These are phyloP conservation scores for Penicillium desertorum DNA, from an alignment of 495 filamentous ascomycete species.

Conservation along the genomic window DNA sequence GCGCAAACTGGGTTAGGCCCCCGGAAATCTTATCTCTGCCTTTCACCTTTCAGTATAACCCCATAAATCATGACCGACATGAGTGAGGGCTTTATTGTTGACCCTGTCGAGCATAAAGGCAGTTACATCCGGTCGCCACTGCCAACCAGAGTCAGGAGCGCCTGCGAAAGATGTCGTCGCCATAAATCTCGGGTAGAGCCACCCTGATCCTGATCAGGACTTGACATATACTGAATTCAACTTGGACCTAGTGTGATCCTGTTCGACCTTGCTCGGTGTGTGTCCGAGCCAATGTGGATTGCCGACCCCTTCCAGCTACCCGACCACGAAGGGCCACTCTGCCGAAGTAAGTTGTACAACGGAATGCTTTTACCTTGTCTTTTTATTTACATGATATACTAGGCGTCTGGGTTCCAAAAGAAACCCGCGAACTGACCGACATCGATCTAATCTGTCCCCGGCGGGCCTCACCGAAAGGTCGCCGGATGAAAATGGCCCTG, in stretches of 20 bases:
- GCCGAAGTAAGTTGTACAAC: constrained; percentile 11
- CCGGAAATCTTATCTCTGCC: background rate
- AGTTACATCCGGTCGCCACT: constrained; percentile 7
- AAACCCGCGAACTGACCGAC: background rate
- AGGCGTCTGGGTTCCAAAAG: background rate
- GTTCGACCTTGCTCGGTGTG: constrained; percentile 34
- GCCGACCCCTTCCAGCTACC: constrained; percentile 12
- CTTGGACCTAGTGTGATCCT: constrained; percentile 27
- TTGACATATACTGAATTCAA: background rate
- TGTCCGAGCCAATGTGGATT: constrained; percentile 28
- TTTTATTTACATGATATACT: background rate
- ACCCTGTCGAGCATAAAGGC: background rate
- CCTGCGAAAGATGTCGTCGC: constrained; percentile 34
- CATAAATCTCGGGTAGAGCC: constrained; percentile 31
- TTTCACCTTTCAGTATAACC: background rate
- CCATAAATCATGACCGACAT: background rate
- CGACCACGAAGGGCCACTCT: constrained; percentile 5
- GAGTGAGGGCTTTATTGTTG: background rate
- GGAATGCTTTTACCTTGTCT: background rate
- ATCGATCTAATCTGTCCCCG: background rate
- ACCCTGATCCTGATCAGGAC: background rate
- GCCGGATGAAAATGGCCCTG: background rate
- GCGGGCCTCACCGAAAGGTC: background rate
- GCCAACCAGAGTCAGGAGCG: constrained; percentile 32
- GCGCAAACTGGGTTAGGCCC: background rate